Evolutionary conservation across 345 rosid genomes (phyloP), one percentile per base, ranked within the genome.

Genomic region (Geranium brycei): DNA sequence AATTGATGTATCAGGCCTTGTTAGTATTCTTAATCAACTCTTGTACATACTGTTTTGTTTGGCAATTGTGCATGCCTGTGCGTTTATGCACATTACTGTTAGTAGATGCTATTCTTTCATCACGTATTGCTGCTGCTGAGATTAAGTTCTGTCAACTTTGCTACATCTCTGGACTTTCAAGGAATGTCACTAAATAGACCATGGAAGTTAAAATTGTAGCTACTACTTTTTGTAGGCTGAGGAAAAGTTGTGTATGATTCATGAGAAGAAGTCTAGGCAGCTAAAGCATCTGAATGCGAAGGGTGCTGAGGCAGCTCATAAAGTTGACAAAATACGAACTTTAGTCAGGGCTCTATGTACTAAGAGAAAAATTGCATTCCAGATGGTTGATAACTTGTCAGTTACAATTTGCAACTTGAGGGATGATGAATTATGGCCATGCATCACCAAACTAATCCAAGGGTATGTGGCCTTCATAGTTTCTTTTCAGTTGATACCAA

Each of bases 311-410:
- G 64, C 63, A 4, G 72, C 53, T 47, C 53, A 47, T 47, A 77
- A 81, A 72, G 62, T 80, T 1, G 85, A 84, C 19, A 59, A 82
- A 7, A 17, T 63, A 62, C 76, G 69, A 61, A 51, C 76, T 19
- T 58, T 68, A 14, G 58, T 86, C 31, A 64, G 75, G 68, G 68
- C 80, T 64, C 61, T 86, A 28, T 76, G 80, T 7, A 83, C 78
- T 3, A 75, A 77, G 62, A 75, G 84, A 40, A 80, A 71, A 70
- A 80, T 86, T 67, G 70, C 85, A 16, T 66, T 86, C 62, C 85
- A 82, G n/a, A 83, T 82, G 57, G 78, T 86, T 61, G 80, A 82
- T 72, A 84, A 65, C 66, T 82, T 80, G 38, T 79, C 85, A n/a
- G 31, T 67, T 11, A 67, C 38, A 23, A 84, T 84, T 57, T 79